Base-by-base conservation (phyloP, 768 basidiomycete genomes). In the Boletellus emodensis region DNA sequence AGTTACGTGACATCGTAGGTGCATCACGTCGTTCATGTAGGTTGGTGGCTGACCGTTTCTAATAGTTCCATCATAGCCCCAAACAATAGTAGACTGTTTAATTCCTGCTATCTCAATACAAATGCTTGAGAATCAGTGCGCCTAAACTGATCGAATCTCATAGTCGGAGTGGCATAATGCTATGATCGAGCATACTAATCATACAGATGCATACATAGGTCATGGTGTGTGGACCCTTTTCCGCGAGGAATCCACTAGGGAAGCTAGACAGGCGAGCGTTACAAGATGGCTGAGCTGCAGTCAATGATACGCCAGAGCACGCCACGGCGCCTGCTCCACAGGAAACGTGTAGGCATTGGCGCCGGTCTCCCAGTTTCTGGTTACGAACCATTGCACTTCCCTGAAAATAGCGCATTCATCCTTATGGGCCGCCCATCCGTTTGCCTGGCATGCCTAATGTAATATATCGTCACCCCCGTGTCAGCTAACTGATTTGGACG, bases 1-100 rank as follows among this genome's bases (percentile, higher is more conserved):
- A 94, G 63, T 72, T 95, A 45, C 82, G 86, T 39, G 90, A 93
- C 64, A 92, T 93, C 28, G 90, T 91, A 59, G 49, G 84, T 72
- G 4, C 13, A 33, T 26, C 35, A 8, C 18, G 38, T 20, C 3
- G 3, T 22, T 13, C 40, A 18, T 18, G 26, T 46, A 4, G 10
- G 8, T 15, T 11, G 30, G 24, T 40, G 11, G 40, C 42, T 66
- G 17, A 61, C 40, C 24, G 32, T 44, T 34, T 12, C 20, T 4
- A 40, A 32, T 8, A 68, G 66, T 68, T 68, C 41, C 67, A 68
- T 48, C 67, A 68, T 55, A 56, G 58, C 35, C 20, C 67, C 0
- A 66, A 56, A 38, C 46, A 60, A 53, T 59, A 59, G 64, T 57
- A 58, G 43, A 46, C 38, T 36, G 28, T 40, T 13, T 46, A 42